Evolutionary conservation across 2,329 filamentous ascomycete species (phyloP).

Genomic region (Exophiala mesophila): DNA sequence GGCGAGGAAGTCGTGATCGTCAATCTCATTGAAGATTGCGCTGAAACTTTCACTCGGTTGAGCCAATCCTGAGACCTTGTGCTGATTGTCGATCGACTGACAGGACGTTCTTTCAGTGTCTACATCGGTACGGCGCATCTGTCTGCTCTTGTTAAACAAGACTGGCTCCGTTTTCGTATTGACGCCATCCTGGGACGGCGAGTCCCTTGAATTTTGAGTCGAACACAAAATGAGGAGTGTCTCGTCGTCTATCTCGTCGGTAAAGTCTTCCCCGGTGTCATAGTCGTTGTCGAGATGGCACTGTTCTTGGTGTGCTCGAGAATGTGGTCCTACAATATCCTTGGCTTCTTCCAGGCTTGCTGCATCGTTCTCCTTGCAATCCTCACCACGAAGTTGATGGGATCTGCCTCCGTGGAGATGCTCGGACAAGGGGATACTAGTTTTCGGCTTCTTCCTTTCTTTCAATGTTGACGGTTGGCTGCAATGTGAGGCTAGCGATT

Average conservation of each 20-base stretch:
- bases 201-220: slow-evolving; percentile 5
- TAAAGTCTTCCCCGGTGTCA: slow-evolving; percentile 16
- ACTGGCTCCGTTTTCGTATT: neutral
- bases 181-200: neutral
- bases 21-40: slow-evolving; percentile 17
- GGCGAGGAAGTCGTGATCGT: slow-evolving; percentile 18
- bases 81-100: neutral
- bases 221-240: slow-evolving; percentile 15
- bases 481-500: neutral
- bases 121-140: neutral
- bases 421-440: slow-evolving; percentile 1
- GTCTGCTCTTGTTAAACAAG: neutral
- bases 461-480: slow-evolving; percentile 1
- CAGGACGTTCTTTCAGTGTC: neutral
- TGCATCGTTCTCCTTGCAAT: neutral
- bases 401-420: neutral
- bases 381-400: neutral
- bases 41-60: slow-evolving; percentile 17
- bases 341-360: neutral
- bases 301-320: neutral
- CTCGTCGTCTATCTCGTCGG: slow-evolving; percentile 18
- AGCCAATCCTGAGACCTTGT: neutral
- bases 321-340: neutral
- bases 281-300: neutral
- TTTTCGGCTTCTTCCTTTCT: slow-evolving; percentile 6